Conservation (phyloP, 305 asterid species). For the Fraxinus baroniana region DNA sequence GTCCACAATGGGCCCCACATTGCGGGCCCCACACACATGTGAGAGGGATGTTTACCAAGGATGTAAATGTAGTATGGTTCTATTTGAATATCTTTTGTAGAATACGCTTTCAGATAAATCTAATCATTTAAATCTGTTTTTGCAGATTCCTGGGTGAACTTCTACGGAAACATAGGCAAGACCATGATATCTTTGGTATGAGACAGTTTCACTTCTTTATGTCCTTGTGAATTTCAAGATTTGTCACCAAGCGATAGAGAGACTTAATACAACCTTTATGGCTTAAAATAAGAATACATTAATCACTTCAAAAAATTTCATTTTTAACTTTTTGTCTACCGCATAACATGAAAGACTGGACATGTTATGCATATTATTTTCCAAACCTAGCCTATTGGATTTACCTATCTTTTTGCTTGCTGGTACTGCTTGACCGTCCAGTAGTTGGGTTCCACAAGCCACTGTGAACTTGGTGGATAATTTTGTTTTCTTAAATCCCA, state of each 20-base stretch:
- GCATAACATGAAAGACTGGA: background rate
- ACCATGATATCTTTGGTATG: slow-evolving; percentile 85
- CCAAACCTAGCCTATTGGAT: background rate
- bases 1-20: too few species aligned
- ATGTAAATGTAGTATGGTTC: too few species aligned
- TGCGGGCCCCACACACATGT: too few species aligned
- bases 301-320: background rate
- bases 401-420: background rate
- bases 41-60: too few species aligned
- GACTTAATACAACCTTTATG: background rate
- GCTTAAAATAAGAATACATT: background rate
- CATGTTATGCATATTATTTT: background rate
- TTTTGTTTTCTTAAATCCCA: background rate
- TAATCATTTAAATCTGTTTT: slow-evolving; percentile 1
- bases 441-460: background rate
- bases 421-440: background rate
- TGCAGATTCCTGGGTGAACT: slow-evolving; percentile 88
- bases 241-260: background rate
- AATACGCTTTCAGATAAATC: background rate
- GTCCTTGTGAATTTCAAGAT: background rate
- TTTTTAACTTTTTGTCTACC: background rate
- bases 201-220: background rate
- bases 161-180: slow-evolving; percentile 92
- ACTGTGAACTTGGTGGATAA: background rate
- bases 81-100: background rate